phyloP scores from a whole-genome alignment of 164 flowering plant genomes.

The Chimonanthus praecox region DNA sequence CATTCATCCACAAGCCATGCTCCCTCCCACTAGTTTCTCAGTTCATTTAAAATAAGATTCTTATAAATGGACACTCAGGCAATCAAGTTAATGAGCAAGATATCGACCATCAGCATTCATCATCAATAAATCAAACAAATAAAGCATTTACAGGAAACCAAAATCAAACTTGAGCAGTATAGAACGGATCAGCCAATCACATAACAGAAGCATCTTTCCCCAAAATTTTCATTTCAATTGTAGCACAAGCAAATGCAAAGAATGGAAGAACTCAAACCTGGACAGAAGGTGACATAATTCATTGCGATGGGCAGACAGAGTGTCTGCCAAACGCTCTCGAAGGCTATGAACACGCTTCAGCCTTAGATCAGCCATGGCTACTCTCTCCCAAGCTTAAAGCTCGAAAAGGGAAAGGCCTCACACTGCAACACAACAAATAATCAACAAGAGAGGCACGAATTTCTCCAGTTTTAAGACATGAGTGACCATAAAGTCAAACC shows the following conservation, averaged over 20 bases:
- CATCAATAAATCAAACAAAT: no score
- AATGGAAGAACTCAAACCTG: slow-evolving; percentile 16
- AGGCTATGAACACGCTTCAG: slow-evolving; percentile 25
- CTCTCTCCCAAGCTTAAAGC: neutral
- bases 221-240: neutral
- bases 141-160: no score
- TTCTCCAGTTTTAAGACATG: neutral
- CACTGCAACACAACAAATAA: neutral
- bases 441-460: neutral
- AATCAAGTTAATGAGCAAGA: no score
- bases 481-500: neutral
- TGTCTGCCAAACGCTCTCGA: slow-evolving; percentile 21
- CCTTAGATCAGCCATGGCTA: slow-evolving; percentile 21
- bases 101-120: no score
- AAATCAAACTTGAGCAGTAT: no score
- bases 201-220: neutral
- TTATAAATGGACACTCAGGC: no score
- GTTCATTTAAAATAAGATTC: no score
- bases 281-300: slow-evolving; percentile 22
- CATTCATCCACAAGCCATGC: no score
- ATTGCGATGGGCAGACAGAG: slow-evolving; percentile 22
- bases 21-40: no score
- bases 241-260: neutral
- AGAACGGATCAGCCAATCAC: neutral
- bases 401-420: neutral